Evolutionary conservation across 495 filamentous ascomycete species (phyloP).

Genomic region (Penicillium malachiteum): DNA sequence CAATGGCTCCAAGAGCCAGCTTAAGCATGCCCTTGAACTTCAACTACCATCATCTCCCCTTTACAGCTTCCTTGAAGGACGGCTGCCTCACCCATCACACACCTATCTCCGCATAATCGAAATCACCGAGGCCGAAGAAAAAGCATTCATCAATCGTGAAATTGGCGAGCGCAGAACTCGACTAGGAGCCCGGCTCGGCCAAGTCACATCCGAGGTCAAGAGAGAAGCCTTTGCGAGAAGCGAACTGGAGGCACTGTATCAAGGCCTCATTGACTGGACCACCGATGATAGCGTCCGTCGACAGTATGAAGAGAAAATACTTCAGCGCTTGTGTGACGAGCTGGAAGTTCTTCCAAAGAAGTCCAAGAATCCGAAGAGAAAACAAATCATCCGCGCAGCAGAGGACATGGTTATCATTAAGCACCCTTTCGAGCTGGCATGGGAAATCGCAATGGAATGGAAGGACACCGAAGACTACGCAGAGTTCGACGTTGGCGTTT

Average conservation of each 20-base stretch:
- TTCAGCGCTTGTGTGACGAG: slow-evolving; percentile 76
- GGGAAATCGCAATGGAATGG: slow-evolving; percentile 90
- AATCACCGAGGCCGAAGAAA: slow-evolving; percentile 82
- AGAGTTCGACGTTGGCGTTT: slow-evolving; percentile 69
- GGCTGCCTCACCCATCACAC: slow-evolving; percentile 72
- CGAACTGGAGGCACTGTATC: slow-evolving; percentile 71
- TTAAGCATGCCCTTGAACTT: slow-evolving; percentile 68
- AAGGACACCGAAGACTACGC: slow-evolving; percentile 69
- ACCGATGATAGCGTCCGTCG: slow-evolving; percentile 82
- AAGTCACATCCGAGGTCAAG: slow-evolving; percentile 84
- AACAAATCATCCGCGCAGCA: slow-evolving; percentile 69
- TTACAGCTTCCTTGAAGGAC: slow-evolving; percentile 81
- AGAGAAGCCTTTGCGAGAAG: slow-evolving; percentile 73
- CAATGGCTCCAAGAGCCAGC: slow-evolving; percentile 68
- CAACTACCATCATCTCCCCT: slow-evolving; percentile 75
- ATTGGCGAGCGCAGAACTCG: slow-evolving; percentile 87
- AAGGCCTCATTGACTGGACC: slow-evolving; percentile 82
- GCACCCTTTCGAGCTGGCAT: slow-evolving; percentile 85
- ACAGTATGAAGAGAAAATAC: slow-evolving; percentile 83
- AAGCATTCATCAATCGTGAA: slow-evolving; percentile 83
- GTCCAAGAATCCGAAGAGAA: slow-evolving; percentile 65
- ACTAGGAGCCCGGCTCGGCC: slow-evolving; percentile 76
- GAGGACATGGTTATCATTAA: slow-evolving; percentile 94
- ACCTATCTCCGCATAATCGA: slow-evolving; percentile 86
- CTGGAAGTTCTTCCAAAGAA: slow-evolving; percentile 63